These are phyloP conservation scores for Rosa persica DNA, from an alignment of 306 rosid species.

Conservation along the genomic window DNA sequence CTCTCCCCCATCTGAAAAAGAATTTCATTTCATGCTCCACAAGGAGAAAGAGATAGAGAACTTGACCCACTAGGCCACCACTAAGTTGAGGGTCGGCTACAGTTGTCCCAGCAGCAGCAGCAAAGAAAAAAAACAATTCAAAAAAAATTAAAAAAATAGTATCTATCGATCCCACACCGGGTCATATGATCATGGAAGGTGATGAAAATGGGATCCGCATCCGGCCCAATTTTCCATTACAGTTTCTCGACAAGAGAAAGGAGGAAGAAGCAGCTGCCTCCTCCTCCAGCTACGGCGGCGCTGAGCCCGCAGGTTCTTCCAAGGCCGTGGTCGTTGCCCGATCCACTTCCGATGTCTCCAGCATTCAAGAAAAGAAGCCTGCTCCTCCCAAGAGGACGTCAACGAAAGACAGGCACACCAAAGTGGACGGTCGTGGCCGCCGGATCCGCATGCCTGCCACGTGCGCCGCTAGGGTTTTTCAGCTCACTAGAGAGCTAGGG, in stretches of 20 bases:
- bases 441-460: constrained; percentile 99
- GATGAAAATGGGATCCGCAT: constrained; percentile 69
- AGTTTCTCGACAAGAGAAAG: constrained; percentile 62
- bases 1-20: constrained; percentile 67
- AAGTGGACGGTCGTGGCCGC: constrained; percentile 94
- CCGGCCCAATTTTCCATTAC: constrained; percentile 92
- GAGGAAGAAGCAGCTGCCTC: constrained; percentile 25
- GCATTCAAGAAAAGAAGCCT: constrained; percentile 43
- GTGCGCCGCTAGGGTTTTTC: constrained; percentile 94
- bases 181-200: constrained; percentile 74
- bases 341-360: not conserved
- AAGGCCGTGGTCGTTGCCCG: not conserved
- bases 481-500: constrained; percentile 83
- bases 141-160: constrained; percentile 16
- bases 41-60: constrained; percentile 41
- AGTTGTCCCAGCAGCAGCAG: constrained; percentile 34
- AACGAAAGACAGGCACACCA: constrained; percentile 87
- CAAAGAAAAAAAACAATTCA: constrained; percentile 8
- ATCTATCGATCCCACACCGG: constrained; percentile 12
- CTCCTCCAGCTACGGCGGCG: constrained; percentile 43
- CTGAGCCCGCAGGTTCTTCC: not conserved
- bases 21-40: constrained; percentile 59
- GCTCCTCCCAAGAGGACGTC: constrained; percentile 60
- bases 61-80: constrained; percentile 81
- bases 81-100: constrained; percentile 59